Evolutionary conservation across 192 early-diverging fungal genomes (phyloP), one percentile per base, ranked within the genome.

Genomic region (Funneliformis mosseae): DNA sequence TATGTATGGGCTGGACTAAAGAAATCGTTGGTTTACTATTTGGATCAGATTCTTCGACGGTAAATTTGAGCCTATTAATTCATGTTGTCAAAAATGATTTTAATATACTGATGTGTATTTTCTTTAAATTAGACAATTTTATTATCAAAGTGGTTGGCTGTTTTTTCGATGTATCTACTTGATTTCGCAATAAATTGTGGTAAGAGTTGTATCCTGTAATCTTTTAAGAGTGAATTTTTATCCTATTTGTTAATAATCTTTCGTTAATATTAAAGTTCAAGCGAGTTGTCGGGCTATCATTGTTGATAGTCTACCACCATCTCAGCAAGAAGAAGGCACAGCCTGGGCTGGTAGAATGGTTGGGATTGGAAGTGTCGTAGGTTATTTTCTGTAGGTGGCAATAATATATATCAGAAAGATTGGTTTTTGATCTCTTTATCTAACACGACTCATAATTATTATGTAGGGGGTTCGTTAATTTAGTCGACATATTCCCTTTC

Each of bases 111-210:
- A n/a, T 23, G 76, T 81, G 2, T 74, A 12, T 43, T 16, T 76
- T 75, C n/a, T 27, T 12, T 71, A 28, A n/a, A 46, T 25, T 74
- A 83, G 83, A 83, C 73, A 67, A 82, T 63, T 45, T 76, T 28
- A 25, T 59, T 76, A 33, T 87, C 93, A 5, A 91, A 94, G 42
- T 76, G 88, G 39, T 81, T 95, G 66, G 96, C 95, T 16, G 93
- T 99, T 10, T 46, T 84, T 8, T 91, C 92, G 11, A 96, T 99
- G 74, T 99, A 96, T 82, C 76, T 93, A 11, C 85, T 99, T 25
- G 97, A 99, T 88, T 98, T 99, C 88, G 91, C 95, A 5, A 91
- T 99, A 63, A 99, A 99, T 82, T 90, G 90, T 61, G 89, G 89
- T 90, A 86, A 83, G 84, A 2, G 23, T 3, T 8, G 1, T 33